These are phyloP conservation scores for Tulasnella sp. DNA, from an alignment of 768 basidiomycete genomes.

Conservation along the genomic window DNA sequence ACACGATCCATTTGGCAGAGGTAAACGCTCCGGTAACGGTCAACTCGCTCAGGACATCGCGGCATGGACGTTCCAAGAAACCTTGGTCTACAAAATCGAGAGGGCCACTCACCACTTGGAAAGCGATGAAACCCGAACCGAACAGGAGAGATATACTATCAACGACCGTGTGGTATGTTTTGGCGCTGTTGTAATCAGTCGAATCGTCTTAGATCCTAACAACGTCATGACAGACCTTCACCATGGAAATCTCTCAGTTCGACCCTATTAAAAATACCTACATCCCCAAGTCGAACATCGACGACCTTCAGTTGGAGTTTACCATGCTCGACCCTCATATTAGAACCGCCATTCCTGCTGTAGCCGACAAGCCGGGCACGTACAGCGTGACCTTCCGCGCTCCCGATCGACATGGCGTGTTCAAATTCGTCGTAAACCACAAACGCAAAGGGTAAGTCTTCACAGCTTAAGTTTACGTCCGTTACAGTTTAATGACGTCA, in stretches of 20 bases:
- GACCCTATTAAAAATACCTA: slow-evolving; percentile 50
- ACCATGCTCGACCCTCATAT: slow-evolving; percentile 98
- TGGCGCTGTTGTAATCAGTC: neutral
- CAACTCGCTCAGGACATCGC: slow-evolving; percentile 67
- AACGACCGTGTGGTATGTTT: slow-evolving; percentile 49
- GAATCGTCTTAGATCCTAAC: neutral
- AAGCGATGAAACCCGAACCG: slow-evolving; percentile 52
- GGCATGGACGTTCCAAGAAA: slow-evolving; percentile 88
- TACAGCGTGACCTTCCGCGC: slow-evolving; percentile 81
- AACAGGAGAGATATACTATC: slow-evolving; percentile 63
- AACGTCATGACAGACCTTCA: slow-evolving; percentile 50
- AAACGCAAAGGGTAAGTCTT: slow-evolving; percentile 75
- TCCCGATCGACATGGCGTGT: slow-evolving; percentile 95
- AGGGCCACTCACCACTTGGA: slow-evolving; percentile 58
- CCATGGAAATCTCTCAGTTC: slow-evolving; percentile 62
- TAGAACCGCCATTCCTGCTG: slow-evolving; percentile 64
- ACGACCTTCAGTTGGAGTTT: slow-evolving; percentile 88
- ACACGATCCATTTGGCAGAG: slow-evolving; percentile 33
- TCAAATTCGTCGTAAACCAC: slow-evolving; percentile 90
- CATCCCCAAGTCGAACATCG: slow-evolving; percentile 61
- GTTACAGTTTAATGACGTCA: neutral
- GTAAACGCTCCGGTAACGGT: slow-evolving; percentile 61
- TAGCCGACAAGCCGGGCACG: slow-evolving; percentile 48
- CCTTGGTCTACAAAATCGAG: slow-evolving; percentile 70
- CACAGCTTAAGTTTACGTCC: neutral